Evolutionary conservation across 805 yeast species (phyloP), one percentile per base, ranked within the genome.

Genomic region (Brettanomyces sp.): DNA sequence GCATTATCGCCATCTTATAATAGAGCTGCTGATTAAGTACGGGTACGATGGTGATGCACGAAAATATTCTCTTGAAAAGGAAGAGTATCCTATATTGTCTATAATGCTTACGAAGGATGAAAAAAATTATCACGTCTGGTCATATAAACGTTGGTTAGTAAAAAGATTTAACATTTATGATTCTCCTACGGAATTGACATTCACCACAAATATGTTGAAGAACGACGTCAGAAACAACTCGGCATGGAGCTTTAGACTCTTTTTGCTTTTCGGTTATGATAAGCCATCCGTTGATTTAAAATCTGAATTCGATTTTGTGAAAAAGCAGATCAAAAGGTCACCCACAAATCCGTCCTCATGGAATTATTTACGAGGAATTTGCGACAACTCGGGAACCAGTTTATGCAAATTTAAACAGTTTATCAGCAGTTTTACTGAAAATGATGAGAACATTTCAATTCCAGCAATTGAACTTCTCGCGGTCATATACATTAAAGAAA

Each of bases 91-190:
- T 2, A 71, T 88, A 22, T 67, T 85, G 38, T 73, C 73, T 36
- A 64, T 73, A 41, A 84, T 91, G 84, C 63, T 93, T 4, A 77
- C 74, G 11, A 83, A 79, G 42, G 99, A 93, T 58, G 61, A 82
- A 4, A 93, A 93, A 59, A 93, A 93, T 66, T 95, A 93, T 63
- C 99, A 93, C 56, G 96, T 90, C 5, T 93, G 99, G 98, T 77
- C 96, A 1, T 87, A 89, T 55, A 67, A 91, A 44, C 84, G 85
- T 55, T 90, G 97, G 97, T 65, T 86, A 22, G 82, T 84, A 8
- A 68, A 72, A 35, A 69, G 68, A 52, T 82, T 82, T 51, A 59
- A 68, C 1, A 67, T 78, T 37, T 80, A 65, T 53, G 64, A 68
- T 38, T 56, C 55, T 24, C 56, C 58, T 0, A 59, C 63, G 35